Base-by-base conservation (phyloP, 2,329 filamentous ascomycete genomes). In the Rhexocercosporidium sp. region DNA sequence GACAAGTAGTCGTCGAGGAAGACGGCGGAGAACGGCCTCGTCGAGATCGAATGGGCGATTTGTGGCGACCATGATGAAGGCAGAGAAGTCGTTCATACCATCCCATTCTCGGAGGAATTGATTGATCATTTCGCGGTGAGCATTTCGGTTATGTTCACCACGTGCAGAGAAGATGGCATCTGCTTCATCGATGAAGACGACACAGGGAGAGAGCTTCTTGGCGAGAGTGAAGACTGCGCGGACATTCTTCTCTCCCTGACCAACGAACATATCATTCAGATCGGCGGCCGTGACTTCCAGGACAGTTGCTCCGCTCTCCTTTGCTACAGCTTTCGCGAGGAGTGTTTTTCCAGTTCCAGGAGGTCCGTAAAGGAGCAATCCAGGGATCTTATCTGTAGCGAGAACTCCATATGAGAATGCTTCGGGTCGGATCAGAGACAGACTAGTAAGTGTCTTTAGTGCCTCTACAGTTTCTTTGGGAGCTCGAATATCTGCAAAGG, bases 71-170 rank as follows among this genome's bases (percentile, higher is more conserved):
- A 99, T 97, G 79, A 99, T 95, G 78, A 99, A 98, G 2, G 95
- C 93, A 20, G 91, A 92, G 56, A 89, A 86, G 73, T 92, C 91
- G 63, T 83, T 83, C 83, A 98, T 90, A 12, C 96, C 96, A 74
- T 98, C 96, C 96, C 95, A 98, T 78, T 98, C 95, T 63, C 94
- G 91, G 59, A 99, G 82, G 78, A 98, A 98, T 79, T 99, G 95
- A 76, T 97, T 99, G 78, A 98, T 94, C 64, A 96, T 90, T 78
- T 97, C 95, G 59, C 94, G 88, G 73, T 96, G 92, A 12, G 70
- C 61, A 1, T 87, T 90, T 6, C 88, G 87, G 34, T 92, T 85
- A 72, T 88, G 89, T 67, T 85, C 84, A 46, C 87, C 86, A 64
- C 96, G 88, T 18, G 92, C 90, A 29, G 92, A 92, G 65, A 99